These are phyloP conservation scores for Penicillium arizonense DNA, from an alignment of 495 filamentous ascomycete species.

Conservation along the genomic window DNA sequence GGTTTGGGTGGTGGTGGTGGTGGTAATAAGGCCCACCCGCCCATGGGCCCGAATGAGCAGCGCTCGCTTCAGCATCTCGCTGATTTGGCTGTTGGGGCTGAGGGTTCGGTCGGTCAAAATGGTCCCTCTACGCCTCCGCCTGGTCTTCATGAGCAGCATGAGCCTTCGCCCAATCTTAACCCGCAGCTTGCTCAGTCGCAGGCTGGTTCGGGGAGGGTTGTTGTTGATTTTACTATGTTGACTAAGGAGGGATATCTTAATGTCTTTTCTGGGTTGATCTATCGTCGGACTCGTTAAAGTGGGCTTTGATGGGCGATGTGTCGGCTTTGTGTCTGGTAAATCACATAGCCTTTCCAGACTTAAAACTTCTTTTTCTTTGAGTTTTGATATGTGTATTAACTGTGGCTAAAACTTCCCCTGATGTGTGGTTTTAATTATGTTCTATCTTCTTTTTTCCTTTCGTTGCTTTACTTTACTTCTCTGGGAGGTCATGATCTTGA, in stretches of 20 bases:
- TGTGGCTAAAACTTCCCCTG: no score
- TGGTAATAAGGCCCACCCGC: constrained; percentile 26
- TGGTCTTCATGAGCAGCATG: constrained; percentile 28
- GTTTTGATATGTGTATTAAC: no score
- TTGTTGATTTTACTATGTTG: constrained; percentile 45
- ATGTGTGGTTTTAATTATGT: no score
- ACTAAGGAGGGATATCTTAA: constrained; percentile 47
- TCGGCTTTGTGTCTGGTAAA: no score
- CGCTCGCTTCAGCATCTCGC: constrained; percentile 62
- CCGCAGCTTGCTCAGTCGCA: constrained; percentile 29
- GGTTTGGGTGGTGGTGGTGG: constrained; percentile 11
- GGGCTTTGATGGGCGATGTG: neutral
- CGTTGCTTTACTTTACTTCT: no score
- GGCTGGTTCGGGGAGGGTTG: constrained; percentile 25
- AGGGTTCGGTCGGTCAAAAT: constrained; percentile 39
- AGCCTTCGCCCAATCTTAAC: constrained; percentile 31
- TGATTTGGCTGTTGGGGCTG: constrained; percentile 56
- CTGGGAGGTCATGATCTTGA: no score
- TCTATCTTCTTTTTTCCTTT: no score
- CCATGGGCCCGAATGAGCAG: constrained; percentile 48
- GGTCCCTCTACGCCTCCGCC: constrained; percentile 34
- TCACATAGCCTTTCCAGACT: no score
- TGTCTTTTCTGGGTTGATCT: constrained; percentile 44
- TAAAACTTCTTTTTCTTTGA: no score
- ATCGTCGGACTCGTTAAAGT: constrained; percentile 32